Evolutionary conservation across 2,329 filamentous ascomycete genomes (phyloP), one percentile per base, ranked within the genome.

Genomic region (Pezicula carpinea): DNA sequence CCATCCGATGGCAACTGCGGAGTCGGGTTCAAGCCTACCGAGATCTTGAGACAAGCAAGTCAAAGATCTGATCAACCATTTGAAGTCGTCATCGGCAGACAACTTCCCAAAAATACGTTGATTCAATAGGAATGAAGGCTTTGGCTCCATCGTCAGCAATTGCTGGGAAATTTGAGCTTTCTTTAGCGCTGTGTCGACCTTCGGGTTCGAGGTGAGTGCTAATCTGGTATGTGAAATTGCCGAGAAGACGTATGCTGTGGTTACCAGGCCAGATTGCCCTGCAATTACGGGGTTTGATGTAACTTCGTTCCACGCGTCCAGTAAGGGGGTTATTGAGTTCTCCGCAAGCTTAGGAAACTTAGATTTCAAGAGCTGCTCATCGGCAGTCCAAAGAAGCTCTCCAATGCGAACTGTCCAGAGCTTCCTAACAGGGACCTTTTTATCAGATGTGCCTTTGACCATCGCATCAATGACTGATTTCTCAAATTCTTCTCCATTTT

Each of bases 71-170:
- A 83, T 72, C 43, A 88, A 77, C 88, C 93, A 96, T 45, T 72
- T 73, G 17, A 90, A 72, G 58, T 99, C 93, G 44, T 91, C 87
- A 47, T 85, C 82, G 1, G 74, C 69, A 2, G 77, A 75, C 19
- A 96, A 61, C 62, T 96, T 96, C 32, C 84, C 83, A 67, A 93
- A 97, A 5, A 96, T 80, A 51, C 87, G 85, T 29, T 86, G 78
- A 59, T 88, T 96, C 5, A 97, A 74, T 17, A 97, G 71, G 64
- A 95, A 93, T 0, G 92, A 95, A 13, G 87, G 83, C 64, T 95
- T 96, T 0, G 88, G 83, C n/a, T 84, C 82, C 32, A 83, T 66
- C 2, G 76, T 74, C 50, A 95, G 73, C 10, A 81, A 80, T 57
- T 89, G 82, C 42, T 82, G 78, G 19, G 77, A 65, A 21, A 90